phyloP scores from a whole-genome alignment of 805 yeast species.

The Zygosaccharomyces kombuchaensis region DNA sequence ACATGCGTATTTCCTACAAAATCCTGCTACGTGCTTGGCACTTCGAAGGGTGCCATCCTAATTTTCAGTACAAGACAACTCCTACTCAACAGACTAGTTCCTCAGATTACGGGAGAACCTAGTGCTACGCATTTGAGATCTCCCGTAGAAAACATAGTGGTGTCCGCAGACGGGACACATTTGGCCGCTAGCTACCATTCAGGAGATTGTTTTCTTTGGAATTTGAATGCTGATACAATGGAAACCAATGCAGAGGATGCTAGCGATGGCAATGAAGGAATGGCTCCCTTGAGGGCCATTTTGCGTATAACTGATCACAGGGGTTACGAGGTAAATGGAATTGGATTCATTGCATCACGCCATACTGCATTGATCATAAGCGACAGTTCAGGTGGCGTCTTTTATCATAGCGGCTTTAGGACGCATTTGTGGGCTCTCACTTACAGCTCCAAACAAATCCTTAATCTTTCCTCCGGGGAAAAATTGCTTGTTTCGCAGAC shows the following conservation, averaged over 20 bases:
- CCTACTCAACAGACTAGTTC: slow-evolving; percentile 39
- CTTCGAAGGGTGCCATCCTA: slow-evolving; percentile 58
- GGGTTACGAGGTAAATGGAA: slow-evolving; percentile 37
- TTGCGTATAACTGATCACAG: slow-evolving; percentile 34
- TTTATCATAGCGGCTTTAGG: slow-evolving; percentile 60
- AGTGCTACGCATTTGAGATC: slow-evolving; percentile 34
- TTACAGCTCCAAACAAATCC: slow-evolving; percentile 20
- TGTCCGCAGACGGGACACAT: slow-evolving; percentile 66
- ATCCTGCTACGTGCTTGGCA: slow-evolving; percentile 57
- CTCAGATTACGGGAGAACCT: slow-evolving; percentile 11
- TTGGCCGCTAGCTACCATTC: slow-evolving; percentile 63
- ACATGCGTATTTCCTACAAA: slow-evolving; percentile 43
- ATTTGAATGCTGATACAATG: slow-evolving; percentile 35
- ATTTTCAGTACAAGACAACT: slow-evolving; percentile 68
- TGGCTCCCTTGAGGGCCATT: slow-evolving; percentile 23
- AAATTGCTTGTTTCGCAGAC: slow-evolving; percentile 11
- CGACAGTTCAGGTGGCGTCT: slow-evolving; percentile 53
- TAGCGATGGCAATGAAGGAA: slow-evolving; percentile 14
- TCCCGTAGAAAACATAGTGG: slow-evolving; percentile 48
- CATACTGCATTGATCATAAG: slow-evolving; percentile 54
- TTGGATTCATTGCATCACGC: slow-evolving; percentile 47
- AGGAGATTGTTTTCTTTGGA: slow-evolving; percentile 72
- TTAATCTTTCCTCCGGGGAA: slow-evolving; percentile 15
- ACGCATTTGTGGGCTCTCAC: slow-evolving; percentile 33
- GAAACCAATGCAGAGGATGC: slow-evolving; percentile 24